Evolutionary conservation across 2,329 filamentous ascomycete species (phyloP).

Genomic region (Parasarocladium wereldwijsianum): DNA sequence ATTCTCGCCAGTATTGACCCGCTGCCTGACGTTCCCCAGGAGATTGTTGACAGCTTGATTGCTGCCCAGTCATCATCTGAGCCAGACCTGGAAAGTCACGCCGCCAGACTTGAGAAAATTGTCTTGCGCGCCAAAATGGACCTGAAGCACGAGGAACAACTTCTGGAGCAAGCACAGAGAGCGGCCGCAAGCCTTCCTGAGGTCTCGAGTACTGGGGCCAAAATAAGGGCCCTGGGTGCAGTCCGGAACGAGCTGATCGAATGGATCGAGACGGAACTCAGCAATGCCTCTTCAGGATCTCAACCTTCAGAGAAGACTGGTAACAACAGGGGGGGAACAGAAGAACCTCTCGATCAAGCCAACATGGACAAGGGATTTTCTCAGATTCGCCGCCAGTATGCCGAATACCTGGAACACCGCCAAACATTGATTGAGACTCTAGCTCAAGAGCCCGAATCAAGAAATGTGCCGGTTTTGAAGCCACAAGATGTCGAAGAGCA

Average conservation of each 20-base stretch:
- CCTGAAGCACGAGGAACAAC: constrained; percentile 39
- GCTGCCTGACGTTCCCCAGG: constrained; percentile 35
- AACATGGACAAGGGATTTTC: constrained; percentile 24
- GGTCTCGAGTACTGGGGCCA: constrained; percentile 22
- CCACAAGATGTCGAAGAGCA: neutral
- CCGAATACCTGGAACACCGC: constrained; percentile 33
- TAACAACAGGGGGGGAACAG: constrained; percentile 9
- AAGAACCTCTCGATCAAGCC: constrained; percentile 10
- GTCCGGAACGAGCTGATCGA: constrained; percentile 46
- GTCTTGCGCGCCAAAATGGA: constrained; percentile 43
- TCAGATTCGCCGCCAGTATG: constrained; percentile 38
- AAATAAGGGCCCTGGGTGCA: constrained; percentile 36
- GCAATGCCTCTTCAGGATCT: constrained; percentile 29
- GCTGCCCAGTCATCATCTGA: constrained; percentile 15
- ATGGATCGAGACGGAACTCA: constrained; percentile 51
- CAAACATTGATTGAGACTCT: constrained; percentile 29
- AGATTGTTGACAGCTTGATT: constrained; percentile 34
- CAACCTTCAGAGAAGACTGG: constrained; percentile 13
- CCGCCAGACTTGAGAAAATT: constrained; percentile 40
- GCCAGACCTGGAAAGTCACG: constrained; percentile 29
- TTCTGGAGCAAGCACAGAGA: constrained; percentile 32
- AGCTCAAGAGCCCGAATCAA: constrained; percentile 16
- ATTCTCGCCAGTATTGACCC: constrained; percentile 28
- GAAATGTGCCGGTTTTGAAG: constrained; percentile 9
- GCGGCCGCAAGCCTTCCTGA: constrained; percentile 15